Evolutionary conservation across 805 yeast species (phyloP).

Genomic region (Schwanniomyces polymorphus): DNA sequence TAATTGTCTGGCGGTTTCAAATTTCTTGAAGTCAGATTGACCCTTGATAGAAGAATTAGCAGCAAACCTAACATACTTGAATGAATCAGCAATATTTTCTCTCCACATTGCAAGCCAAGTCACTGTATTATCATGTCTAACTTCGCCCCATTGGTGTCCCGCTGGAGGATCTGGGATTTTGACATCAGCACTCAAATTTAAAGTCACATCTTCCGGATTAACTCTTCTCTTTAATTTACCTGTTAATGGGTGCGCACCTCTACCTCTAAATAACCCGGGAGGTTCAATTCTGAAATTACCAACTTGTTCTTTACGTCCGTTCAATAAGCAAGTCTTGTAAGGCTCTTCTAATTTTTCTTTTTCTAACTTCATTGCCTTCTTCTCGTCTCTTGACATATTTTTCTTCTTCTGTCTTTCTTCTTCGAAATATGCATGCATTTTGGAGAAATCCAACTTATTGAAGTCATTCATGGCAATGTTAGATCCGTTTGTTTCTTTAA

Average conservation of each 20-base stretch:
- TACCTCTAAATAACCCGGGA: slow-evolving; percentile 92
- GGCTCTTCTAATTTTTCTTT: slow-evolving; percentile 78
- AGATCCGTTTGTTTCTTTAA: slow-evolving; percentile 71
- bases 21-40: slow-evolving; percentile 84
- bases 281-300: slow-evolving; percentile 96
- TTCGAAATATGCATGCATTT: slow-evolving; percentile 74
- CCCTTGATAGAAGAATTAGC: slow-evolving; percentile 91
- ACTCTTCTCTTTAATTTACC: slow-evolving; percentile 89
- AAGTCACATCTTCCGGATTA: slow-evolving; percentile 81
- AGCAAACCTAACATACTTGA: slow-evolving; percentile 89
- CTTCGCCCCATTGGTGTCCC: slow-evolving; percentile 90
- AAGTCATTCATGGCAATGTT: slow-evolving; percentile 51
- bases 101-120: slow-evolving; percentile 98
- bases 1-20: slow-evolving; percentile 89
- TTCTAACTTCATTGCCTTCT: slow-evolving; percentile 68
- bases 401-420: slow-evolving; percentile 70
- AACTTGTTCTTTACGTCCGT: slow-evolving; percentile 88
- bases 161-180: slow-evolving; percentile 78
- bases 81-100: slow-evolving; percentile 81
- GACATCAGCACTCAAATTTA: slow-evolving; percentile 75
- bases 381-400: slow-evolving; percentile 66
- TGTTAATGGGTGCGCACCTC: slow-evolving; percentile 96
- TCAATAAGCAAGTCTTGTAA: slow-evolving; percentile 73
- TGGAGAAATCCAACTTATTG: slow-evolving; percentile 71
- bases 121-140: slow-evolving; percentile 84